phyloP scores from a whole-genome alignment of 2,329 filamentous ascomycete species.

The Neofusicoccum laricinum region DNA sequence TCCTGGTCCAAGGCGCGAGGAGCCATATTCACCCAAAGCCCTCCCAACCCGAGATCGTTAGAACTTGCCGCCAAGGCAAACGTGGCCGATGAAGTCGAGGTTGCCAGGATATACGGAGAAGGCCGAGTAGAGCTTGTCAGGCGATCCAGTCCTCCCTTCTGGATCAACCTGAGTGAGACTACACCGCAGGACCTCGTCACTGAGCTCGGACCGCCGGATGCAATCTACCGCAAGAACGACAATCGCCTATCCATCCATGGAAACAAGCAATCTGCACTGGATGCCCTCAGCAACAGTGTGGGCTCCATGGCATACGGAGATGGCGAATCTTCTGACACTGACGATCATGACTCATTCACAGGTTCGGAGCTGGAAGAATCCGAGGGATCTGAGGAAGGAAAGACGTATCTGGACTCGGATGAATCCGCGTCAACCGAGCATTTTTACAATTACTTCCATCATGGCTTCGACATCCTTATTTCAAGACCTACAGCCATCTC shows the following conservation, averaged over 20 bases:
- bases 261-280: conserved; percentile 40
- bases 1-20: conserved; percentile 85
- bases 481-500: conserved; percentile 62
- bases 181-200: conserved; percentile 88
- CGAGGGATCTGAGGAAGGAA: conserved; percentile 27
- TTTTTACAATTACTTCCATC: conserved; percentile 97
- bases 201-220: conserved; percentile 88
- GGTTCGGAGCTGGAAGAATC: conserved; percentile 59
- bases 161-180: conserved; percentile 77
- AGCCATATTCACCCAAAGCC: conserved; percentile 70
- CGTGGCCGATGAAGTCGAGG: conserved; percentile 78
- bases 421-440: conserved; percentile 61
- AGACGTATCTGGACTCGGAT: conserved; percentile 21
- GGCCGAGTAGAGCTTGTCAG: conserved; percentile 76
- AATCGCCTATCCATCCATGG: conserved; percentile 80
- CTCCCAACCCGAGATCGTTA: conserved; percentile 72
- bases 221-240: conserved; percentile 89
- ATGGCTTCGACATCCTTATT: conserved; percentile 92
- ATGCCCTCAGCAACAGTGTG: conserved; percentile 6
- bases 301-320: conserved; percentile 8
- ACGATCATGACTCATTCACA: conserved; percentile 15
- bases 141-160: conserved; percentile 64
- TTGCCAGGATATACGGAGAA: conserved; percentile 73
- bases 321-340: conserved; percentile 33
- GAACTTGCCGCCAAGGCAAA: conserved; percentile 67